phyloP scores from a whole-genome alignment of 352 stramenopile species.

The Hyphochytrium catenoides region DNA sequence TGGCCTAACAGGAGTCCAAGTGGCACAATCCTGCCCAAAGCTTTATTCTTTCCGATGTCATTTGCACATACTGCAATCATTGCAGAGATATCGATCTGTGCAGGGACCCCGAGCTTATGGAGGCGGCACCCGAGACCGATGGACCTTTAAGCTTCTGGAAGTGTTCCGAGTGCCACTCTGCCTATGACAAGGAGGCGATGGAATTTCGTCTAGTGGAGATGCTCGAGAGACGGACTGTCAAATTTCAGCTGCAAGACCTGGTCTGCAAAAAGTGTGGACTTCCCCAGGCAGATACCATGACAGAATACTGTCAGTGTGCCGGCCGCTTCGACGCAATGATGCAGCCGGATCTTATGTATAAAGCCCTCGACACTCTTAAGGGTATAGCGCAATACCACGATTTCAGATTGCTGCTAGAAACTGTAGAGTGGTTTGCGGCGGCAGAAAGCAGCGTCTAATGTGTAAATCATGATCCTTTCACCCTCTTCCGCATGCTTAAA shows the following conservation, averaged over 20 bases:
- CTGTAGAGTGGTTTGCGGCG: conserved; percentile 33
- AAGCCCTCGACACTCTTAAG: conserved; percentile 30
- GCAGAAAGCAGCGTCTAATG: no score
- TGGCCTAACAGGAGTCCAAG: no score
- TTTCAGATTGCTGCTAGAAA: conserved; percentile 37
- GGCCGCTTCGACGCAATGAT: conserved; percentile 22
- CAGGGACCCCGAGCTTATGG: conserved; percentile 66
- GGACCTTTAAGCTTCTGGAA: conserved; percentile 30
- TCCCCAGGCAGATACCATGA: conserved; percentile 41
- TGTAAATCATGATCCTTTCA: no score
- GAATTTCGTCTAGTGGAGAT: conserved; percentile 73
- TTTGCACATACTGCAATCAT: conserved; percentile 85
- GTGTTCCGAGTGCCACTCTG: conserved; percentile 69
- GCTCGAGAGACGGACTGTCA: conserved; percentile 49
- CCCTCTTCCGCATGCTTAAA: no score
- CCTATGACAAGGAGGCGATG: conserved; percentile 67
- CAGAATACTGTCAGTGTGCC: conserved; percentile 45
- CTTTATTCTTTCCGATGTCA: conserved; percentile 88
- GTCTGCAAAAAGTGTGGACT: conserved; percentile 48
- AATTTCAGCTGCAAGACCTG: conserved; percentile 77
- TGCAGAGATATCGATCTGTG: conserved; percentile 90
- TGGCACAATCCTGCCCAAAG: conserved; percentile 82
- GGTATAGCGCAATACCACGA: conserved; percentile 32
- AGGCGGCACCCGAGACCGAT: conserved; percentile 18
- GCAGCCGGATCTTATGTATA: conserved; percentile 10